Evolutionary conservation across 129 eudicot species (phyloP), one percentile per base, ranked within the genome.

Genomic region (Centella asiatica): DNA sequence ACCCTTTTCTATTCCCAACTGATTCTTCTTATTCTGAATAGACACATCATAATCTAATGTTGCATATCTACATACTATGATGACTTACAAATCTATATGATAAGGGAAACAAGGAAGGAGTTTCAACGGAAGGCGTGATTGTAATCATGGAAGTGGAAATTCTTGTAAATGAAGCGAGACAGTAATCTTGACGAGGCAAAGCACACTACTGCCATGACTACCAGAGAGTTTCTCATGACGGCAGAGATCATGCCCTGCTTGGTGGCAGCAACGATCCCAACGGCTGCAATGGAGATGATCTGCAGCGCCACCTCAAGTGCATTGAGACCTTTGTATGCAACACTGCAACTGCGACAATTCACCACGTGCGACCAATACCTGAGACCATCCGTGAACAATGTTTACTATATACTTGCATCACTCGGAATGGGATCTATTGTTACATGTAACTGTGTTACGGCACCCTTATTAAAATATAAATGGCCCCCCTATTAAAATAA

Each of bases 281-380:
- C 57, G 19, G 63, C 54, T 44, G 74, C 80, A 76, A 85, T n/a
- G 6, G 97, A 73, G 34, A 85, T 17, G 33, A 89, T 70, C 73
- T 80, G 94, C 49, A 88, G 72, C 17, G 60, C 72, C 15, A 80
- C 69, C 66, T 79, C 87, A 36, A 75, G 52, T 46, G 74, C 74
- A 53, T 73, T 75, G 33, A 88, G 85, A 23, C 75, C 56, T 71
- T 82, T 85, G 37, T 88, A 72, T 25, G 94, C 94, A 29, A 61
- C 56, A 36, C 78, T 88, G 73, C 96, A 88, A 57, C 96, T 84
- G 64, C 79, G 68, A 31, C 97, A 88, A 40, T 72, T 82, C 72
- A 79, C 83, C 51, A 80, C 83, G 34, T 88, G 97, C 28, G 78
- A 57, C 94, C 97, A 69, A 69, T 88, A 88, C 81, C 95, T 87